Evolutionary conservation across 2,329 filamentous ascomycete species (phyloP), one percentile per base, ranked within the genome.

Genomic region (Chalaropsis ovoidea): DNA sequence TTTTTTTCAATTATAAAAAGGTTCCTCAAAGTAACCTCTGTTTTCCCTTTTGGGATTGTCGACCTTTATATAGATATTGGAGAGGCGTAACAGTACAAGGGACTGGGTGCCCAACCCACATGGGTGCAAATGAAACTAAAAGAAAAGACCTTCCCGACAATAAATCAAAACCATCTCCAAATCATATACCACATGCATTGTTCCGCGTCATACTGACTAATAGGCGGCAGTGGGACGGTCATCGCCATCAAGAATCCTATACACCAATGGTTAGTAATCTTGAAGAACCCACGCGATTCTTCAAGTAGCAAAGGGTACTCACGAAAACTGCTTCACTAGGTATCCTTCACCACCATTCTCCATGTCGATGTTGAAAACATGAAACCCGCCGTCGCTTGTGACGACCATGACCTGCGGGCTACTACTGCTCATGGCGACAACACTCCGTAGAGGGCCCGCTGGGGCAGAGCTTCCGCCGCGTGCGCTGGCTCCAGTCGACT

Each of bases 341-440:
- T 88, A 89, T 0, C 94, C 94, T 76, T 99, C 94, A 27, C 94
- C 94, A 19, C 94, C 94, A 68, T 89, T 89, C 71, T 95, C 92
- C 79, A 99, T 84, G 74, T 99, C 92, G 65, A 99, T 91, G 69
- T 90, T 93, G 76, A 93, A 99, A 39, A 97, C 88, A 71, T 94
- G 96, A 72, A 96, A 97, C 27, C 87, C 87, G 10, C 94, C 94
- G 73, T 99, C 94, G 71, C 88, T 96, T 0, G 94, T 99, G 15
- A 96, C 92, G 0, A 97, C 90, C 92, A 99, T 97, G 61, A 99
- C 89, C 72, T 97, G 92, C 0, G 94, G 94, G 31, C 89, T 92
- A 73, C 86, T 95, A 72, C 87, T 94, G 73, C 90, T 96, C 87
- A 99, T 95, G 8, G 94, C 93, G 54, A 99, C 94, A n/a, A 99